Evolutionary conservation across 2,329 filamentous ascomycete species (phyloP).

Genomic region (Microsporum audouinii): DNA sequence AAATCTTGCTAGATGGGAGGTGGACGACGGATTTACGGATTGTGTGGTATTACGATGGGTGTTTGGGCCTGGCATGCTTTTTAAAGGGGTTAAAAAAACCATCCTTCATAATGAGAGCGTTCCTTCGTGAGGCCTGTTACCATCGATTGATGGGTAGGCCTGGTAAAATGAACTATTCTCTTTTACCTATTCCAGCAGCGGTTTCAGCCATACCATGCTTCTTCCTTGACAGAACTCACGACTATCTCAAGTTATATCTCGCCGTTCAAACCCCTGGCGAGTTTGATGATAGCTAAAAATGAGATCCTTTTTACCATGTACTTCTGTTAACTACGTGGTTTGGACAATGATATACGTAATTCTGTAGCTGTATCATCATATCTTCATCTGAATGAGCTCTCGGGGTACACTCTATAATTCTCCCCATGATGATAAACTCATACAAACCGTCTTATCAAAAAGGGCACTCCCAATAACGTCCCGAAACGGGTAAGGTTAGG

Average conservation of each 20-base stretch:
- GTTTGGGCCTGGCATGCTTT: conserved; percentile 5
- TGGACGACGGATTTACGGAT: background rate
- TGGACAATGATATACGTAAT: background rate
- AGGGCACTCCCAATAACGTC: background rate
- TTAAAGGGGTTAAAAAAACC: conserved; percentile 1
- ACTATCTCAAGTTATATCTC: background rate
- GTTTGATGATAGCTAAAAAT: conserved; percentile 1
- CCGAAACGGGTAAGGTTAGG: background rate
- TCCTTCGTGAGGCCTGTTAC: background rate
- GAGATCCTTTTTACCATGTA: conserved; percentile 4
- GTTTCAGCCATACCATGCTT: background rate
- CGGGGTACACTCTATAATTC: background rate
- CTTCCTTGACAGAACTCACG: background rate
- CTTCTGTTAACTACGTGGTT: background rate
- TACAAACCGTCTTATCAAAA: background rate
- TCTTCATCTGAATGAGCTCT: background rate
- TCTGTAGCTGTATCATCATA: background rate
- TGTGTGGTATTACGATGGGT: conserved; percentile 1
- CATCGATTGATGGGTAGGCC: conserved; percentile 1
- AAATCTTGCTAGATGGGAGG: conserved; percentile 23
- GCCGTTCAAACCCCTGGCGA: background rate
- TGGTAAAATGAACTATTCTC: conserved; percentile 1
- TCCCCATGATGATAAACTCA: background rate
- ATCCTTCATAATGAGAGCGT: conserved; percentile 3
- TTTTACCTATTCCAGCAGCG: conserved; percentile 4